Evolutionary conservation across 2,329 filamentous ascomycete genomes (phyloP), one percentile per base, ranked within the genome.

Genomic region (Clonostachys rosea): DNA sequence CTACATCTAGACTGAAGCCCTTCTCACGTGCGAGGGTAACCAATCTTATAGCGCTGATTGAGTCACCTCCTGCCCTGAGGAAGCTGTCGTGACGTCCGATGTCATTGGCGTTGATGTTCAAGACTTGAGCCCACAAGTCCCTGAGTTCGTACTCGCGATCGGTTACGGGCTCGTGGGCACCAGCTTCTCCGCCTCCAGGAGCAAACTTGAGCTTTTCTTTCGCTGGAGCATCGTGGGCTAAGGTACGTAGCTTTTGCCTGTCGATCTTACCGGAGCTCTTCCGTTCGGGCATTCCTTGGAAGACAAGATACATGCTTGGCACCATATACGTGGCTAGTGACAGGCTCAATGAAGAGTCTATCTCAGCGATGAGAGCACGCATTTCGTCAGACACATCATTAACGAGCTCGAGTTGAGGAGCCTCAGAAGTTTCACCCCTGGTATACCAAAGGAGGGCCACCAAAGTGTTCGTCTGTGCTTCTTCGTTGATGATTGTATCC

Each of bases 51-150:
- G 72, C 71, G 10, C 62, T 61, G 9, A 75, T 60, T 0, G 73
- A 75, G 56, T 75, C 71, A 5, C 73, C 70, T 2, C 70, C 70
- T 4, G 71, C 59, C 0, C 58, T 60, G 51, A 74, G 66, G 59
- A 74, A 74, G 56, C 62, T 64, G 51, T 68, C 65, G n/a, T 56
- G 42, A 3, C 34, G 34, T 34, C 52, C 49, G 30, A 58, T 56
- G 12, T 20, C 42, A 5, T 49, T 43, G 5, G 34, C 33, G 12
- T 43, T 39, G 20, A 48, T 43, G 4, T 36, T 17, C 6, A 55
- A 47, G 5, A 50, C 39, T 16, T 47, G 40, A 17, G 50, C 51
- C 53, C 53, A 55, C 1, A 52, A 16, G 5, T 49, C 40, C 67
- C 54, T 59, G 8, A 71, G 52, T 1, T 55, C 56, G 33, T 49